Percentiles rank a stretch among this genome's conserved stretches.
Evolutionary conservation across 148 eudicot genomes (phyloP).

Genomic region (Amaranthus cruentus): DNA sequence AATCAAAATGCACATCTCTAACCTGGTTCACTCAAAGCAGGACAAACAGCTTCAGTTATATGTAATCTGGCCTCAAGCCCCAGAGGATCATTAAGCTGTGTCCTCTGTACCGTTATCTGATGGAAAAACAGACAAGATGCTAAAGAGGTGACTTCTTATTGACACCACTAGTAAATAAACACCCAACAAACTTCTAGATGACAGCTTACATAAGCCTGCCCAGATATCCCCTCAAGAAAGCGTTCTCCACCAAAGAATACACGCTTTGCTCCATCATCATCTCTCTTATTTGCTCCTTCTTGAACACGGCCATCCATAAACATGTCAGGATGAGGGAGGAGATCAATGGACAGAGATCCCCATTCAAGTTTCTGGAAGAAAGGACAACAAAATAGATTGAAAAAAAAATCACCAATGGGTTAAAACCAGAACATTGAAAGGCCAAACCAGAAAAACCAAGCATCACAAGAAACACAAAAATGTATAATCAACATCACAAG

Average conservation of each 20-base stretch:
- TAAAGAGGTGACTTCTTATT: conserved; percentile 8
- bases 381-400: conserved; percentile 15
- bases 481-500: not conserved
- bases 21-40: conserved; percentile 98
- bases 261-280: conserved; percentile 93
- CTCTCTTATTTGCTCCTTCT: conserved; percentile 64
- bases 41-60: conserved; percentile 89
- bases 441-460: not conserved
- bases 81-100: conserved; percentile 74
- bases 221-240: conserved; percentile 93
- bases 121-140: conserved; percentile 16
- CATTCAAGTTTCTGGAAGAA: conserved; percentile 85
- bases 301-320: conserved; percentile 57
- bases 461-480: conserved; percentile 1
- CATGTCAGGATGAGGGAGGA: conserved; percentile 99
- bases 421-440: conserved; percentile 3
- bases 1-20: conserved; percentile 10
- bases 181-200: conserved; percentile 7
- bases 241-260: conserved; percentile 95
- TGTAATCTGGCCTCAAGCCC: conserved; percentile 90
- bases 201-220: conserved; percentile 78
- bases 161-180: conserved; percentile 8
- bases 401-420: not conserved
- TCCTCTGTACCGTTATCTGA: conserved; percentile 94
- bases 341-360: conserved; percentile 86